These are phyloP conservation scores for Pestalotiopsis sp. DNA, from an alignment of 2,329 filamentous ascomycete genomes.

Conservation along the genomic window DNA sequence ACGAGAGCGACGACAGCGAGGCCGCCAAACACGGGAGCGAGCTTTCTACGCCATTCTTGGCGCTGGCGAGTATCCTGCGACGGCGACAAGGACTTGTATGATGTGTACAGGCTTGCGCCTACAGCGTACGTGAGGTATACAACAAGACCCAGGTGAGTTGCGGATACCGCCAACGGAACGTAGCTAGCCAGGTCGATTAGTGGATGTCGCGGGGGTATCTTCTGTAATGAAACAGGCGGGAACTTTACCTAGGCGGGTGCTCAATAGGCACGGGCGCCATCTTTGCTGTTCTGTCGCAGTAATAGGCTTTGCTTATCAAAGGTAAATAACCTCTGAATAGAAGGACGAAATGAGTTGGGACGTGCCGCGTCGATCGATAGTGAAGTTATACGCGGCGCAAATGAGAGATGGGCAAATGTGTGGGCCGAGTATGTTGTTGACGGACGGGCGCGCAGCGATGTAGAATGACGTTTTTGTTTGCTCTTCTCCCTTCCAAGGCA, in stretches of 20 bases:
- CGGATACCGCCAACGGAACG: conserved; percentile 31
- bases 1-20: conserved; percentile 33
- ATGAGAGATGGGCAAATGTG: not conserved
- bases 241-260: conserved; percentile 29
- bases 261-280: conserved; percentile 33
- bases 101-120: conserved; percentile 35
- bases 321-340: not conserved
- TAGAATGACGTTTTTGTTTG: conserved; percentile 6
- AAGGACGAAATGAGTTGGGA: not conserved
- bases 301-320: not conserved
- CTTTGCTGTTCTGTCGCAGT: conserved; percentile 10
- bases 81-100: conserved; percentile 36
- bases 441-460: conserved; percentile 1
- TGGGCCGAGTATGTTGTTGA: not conserved
- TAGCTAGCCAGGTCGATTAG: conserved; percentile 27
- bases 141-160: conserved; percentile 29
- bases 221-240: not conserved
- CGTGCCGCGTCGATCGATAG: not conserved
- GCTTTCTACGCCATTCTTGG: conserved; percentile 32
- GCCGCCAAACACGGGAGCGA: conserved; percentile 36
- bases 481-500: not conserved
- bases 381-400: not conserved
- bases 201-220: not conserved
- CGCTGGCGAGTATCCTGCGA: conserved; percentile 39
- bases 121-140: conserved; percentile 37